Conservation (phyloP, 495 filamentous ascomycete species). For the Trypethelium eluteriae region DNA sequence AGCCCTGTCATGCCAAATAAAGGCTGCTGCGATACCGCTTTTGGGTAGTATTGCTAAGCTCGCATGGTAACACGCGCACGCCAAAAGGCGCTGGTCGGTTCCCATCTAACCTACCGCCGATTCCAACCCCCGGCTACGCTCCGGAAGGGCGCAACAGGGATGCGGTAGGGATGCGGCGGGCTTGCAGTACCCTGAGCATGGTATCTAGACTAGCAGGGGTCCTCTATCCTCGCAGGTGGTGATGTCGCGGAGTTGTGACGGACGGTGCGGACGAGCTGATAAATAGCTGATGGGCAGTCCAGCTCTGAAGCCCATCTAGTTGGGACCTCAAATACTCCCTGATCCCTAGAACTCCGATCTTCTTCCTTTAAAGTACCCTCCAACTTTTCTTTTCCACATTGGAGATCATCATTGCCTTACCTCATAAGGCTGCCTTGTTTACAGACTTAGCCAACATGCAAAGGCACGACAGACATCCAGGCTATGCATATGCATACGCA, state of each 20-base stretch:
- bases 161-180: slow-evolving; percentile 2
- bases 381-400: neutral
- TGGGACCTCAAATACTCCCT: slow-evolving; percentile 8
- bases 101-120: slow-evolving; percentile 10
- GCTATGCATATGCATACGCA: slow-evolving; percentile 35
- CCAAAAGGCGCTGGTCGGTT: neutral
- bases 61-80: neutral
- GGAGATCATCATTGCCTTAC: neutral
- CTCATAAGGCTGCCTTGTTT: neutral
- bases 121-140: slow-evolving; percentile 1
- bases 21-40: slow-evolving; percentile 3
- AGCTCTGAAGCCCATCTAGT: neutral
- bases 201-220: slow-evolving; percentile 6
- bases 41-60: slow-evolving; percentile 9
- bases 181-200: slow-evolving; percentile 10
- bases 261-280: slow-evolving; percentile 9
- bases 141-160: neutral
- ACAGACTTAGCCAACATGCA: slow-evolving; percentile 29
- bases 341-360: too few species aligned
- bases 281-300: slow-evolving; percentile 9
- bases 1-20: slow-evolving; percentile 9
- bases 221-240: slow-evolving; percentile 3
- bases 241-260: slow-evolving; percentile 10
- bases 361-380: neutral
- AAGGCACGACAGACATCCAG: slow-evolving; percentile 29